Evolutionary conservation across 352 stramenopile genomes (phyloP).

Genomic region (Globisporangium solare): DNA sequence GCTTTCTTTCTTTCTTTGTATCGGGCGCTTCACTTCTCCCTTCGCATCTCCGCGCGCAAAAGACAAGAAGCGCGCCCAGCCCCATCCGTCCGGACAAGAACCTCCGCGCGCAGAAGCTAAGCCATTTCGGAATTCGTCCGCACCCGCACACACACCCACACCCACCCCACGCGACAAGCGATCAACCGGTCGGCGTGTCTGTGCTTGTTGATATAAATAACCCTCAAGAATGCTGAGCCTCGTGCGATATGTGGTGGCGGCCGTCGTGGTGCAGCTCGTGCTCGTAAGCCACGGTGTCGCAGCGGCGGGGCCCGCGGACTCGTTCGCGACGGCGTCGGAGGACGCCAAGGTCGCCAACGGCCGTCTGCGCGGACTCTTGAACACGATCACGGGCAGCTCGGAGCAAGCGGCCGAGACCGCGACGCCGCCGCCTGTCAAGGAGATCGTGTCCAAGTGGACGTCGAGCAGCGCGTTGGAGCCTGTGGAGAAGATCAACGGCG

Average conservation of each 20-base stretch:
- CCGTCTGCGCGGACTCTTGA: constrained; percentile 32
- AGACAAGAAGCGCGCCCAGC: not conserved
- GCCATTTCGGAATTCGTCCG: not conserved
- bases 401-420: not conserved
- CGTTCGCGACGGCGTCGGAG: not conserved
- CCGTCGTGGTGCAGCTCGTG: constrained; percentile 14
- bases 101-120: not conserved
- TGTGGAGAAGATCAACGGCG: constrained; percentile 54
- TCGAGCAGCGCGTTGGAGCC: constrained; percentile 24
- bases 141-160: not conserved
- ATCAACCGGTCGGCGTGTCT: not conserved
- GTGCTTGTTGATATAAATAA: constrained; percentile 10
- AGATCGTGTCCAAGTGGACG: constrained; percentile 34
- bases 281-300: constrained; percentile 7
- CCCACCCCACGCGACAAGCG: not conserved
- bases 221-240: constrained; percentile 12
- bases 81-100: not conserved
- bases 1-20: too few species aligned
- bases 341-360: constrained; percentile 23
- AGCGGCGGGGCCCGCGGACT: not conserved
- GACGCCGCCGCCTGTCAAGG: constrained; percentile 25
- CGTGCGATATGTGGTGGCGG: constrained; percentile 20
- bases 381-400: constrained; percentile 23
- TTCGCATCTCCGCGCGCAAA: too few species aligned
- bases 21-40: too few species aligned